A percentile compares a stretch with the other conserved stretches of the same genome.
Evolutionary conservation across 768 basidiomycete species (phyloP).

Genomic region (Pleurotus salmoneostramineus): DNA sequence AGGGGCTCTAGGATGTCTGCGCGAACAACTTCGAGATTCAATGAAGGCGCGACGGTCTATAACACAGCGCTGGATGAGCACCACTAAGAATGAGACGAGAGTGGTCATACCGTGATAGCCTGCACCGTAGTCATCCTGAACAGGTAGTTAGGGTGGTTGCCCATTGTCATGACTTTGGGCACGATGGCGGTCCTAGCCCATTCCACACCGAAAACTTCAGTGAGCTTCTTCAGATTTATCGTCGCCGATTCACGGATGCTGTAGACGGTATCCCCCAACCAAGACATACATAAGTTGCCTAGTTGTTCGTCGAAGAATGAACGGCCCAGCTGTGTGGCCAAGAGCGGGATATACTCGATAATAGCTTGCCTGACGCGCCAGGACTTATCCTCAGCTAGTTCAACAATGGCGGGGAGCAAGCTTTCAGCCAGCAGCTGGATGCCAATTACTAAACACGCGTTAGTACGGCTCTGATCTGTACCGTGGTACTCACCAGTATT

Average conservation of each 20-base stretch:
- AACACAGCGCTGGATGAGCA: conserved; percentile 1
- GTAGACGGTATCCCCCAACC: conserved; percentile 97
- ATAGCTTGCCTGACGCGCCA: conserved; percentile 99
- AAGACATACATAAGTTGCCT: conserved; percentile 96
- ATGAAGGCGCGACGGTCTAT: conserved; percentile 91
- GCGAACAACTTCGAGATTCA: conserved; percentile 79
- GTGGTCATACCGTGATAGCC: conserved; percentile 81
- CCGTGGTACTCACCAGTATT: conserved; percentile 64
- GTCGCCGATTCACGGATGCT: conserved; percentile 99
- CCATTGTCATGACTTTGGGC: conserved; percentile 97
- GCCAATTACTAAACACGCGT: conserved; percentile 74
- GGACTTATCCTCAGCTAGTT: conserved; percentile 98
- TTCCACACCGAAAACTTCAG: conserved; percentile 97
- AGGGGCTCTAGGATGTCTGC: conserved; percentile 83
- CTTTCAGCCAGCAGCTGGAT: conserved; percentile 93
- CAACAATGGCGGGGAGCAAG: conserved; percentile 94
- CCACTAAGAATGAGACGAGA: conserved; percentile 9
- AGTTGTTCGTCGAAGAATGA: conserved; percentile 98
- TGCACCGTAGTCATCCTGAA: conserved; percentile 99
- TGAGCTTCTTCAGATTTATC: conserved; percentile 92
- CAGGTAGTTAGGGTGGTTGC: conserved; percentile 92
- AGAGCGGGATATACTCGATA: conserved; percentile 98
- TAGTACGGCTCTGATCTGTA: neutral
- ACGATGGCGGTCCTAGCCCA: conserved; percentile 95
- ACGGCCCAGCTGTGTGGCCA: conserved; percentile 96